Base-by-base conservation (phyloP, 2,329 filamentous ascomycete genomes). In the Arthrinium puccinioides region DNA sequence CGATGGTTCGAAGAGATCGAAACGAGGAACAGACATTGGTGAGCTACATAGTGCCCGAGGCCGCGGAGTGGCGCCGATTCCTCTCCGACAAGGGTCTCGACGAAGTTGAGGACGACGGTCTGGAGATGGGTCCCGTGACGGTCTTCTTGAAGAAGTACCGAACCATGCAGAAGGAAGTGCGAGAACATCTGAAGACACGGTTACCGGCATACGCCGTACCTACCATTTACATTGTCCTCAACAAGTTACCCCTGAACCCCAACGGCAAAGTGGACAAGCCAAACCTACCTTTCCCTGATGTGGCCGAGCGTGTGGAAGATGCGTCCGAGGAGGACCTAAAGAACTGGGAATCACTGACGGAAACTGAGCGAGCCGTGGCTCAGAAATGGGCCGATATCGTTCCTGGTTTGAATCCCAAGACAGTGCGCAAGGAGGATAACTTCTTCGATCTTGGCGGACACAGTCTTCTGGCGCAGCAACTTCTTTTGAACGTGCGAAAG, bases 31-130 rank as follows among this genome's bases (percentile, higher is more conserved):
- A 79, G 13, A 90, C 76, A 0, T 69, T 97, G 15, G 86, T 95
- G 50, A 94, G 82, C 57, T 96, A 96, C 59, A 77, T 95, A 42
- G 88, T 96, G 4, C 87, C 89, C 9, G 84, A 94, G 50, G 72
- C 79, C 60, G 72, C 73, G 44, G 74, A 82, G 47, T 95, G 87
- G 87, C 63, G 70, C 28, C 63, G 73, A 15, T 90, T 79, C 75
- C 66, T 89, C 21, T 61, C 74, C 31, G 62, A 66, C 36, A 64
- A 72, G 44, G 64, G 67, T 10, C 55, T 72, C 2, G 66, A 76
- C 27, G 79, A 81, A 23, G 59, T 68, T 5, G 61, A 74, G 32
- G 75, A 79, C 13, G 64, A 74, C 34, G 72, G 67, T 40, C 55
- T 53, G 4, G 59, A 67, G 41, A 68, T 72, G 32, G 68, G 67